Evolutionary conservation across 257 asterid genomes (phyloP), one percentile per base, ranked within the genome.

Genomic region (Nicotiana paniculata): DNA sequence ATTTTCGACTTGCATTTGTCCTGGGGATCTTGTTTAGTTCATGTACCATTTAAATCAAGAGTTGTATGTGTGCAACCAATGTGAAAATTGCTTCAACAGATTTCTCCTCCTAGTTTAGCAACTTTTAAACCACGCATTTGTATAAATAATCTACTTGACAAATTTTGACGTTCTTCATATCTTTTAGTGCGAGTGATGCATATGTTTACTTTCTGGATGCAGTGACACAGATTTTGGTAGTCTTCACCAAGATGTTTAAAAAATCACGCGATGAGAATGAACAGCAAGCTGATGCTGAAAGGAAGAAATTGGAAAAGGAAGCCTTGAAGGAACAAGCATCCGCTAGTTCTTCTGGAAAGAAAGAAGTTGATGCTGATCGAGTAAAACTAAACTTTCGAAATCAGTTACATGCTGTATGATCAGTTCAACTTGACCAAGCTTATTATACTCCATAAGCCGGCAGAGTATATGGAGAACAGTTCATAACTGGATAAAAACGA

Each of bases 221-320:
- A 96, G 99, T 94, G 85, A 94, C 97, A 79, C 98, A 96, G 89
- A 91, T 91, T 76, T 87, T 96, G 88, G 95, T 77, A 9, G 92
- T 93, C 82, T 96, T 96, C 90, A 92, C 88, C 10, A 96, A 94
- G 91, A 85, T 91, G 94, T 96, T 96, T 80, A 91, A 90, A 55
- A 96, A 96, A 88, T 84, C 99, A 17, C 96, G 93, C 1, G 97
- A 93, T 1, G 99, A 96, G 90, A 96, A 96, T 13, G 93, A 82
- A 88, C 97, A 89, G 86, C 86, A 46, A 85, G 97, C 97, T 18
- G 98, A 92, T 48, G 97, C 97, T 82, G 99, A 96, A 87, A 96
- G 90, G 94, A 93, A 89, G 90, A 96, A 93, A 85, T 24, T 94
- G 88, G 98, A 94, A 82, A 96, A 93, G 92, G 98, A 95, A 90